Base-by-base conservation (phyloP, 2,329 filamentous ascomycete species). In the Microthyrium microscopicum region DNA sequence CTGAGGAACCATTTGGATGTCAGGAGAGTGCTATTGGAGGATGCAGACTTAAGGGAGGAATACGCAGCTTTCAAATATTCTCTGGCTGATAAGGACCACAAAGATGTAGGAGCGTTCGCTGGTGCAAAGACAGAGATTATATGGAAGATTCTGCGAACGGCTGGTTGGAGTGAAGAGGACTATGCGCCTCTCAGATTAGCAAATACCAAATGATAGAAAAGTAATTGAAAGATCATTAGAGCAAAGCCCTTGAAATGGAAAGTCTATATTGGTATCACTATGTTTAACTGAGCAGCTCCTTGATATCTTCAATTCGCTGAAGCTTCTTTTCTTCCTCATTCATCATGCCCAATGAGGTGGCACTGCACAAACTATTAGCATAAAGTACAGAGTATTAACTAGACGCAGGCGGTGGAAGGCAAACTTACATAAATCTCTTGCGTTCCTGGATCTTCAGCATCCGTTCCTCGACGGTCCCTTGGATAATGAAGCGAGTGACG, bases 291-390 rank as follows among this genome's bases (percentile, higher is more conserved):
- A 98, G 66, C 44, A 98, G 60, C 55, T 94, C 80, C 55, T 78
- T 87, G 43, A 95, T 84, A 56, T 98, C 89, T 53, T 94, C 87
- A 41, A 95, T 85, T 25, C 83, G 66, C 52, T 89, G 79, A 40
- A 83, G 62, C 50, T 76, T 83, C 67, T 89, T 93, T 55, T 94
- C 85, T 42, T 94, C 85, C 40, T 94, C 84, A 35, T 67, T 78
- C 72, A 93, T 91, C 73, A 98, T 87, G 1, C 89, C 89, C 21
- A 98, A 59, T 0, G 81, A 89, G 12, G 80, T 85, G n/a, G 89
- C 89, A 58, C 85, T 92, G 43, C 53, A 56, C 16, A 26, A 13
- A n/a, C n/a, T 5, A 36, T 56, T 44, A 58, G 47, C 37, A 39
- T 27, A 16, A 27, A 26, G 20, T 17, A 28, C 17, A 6, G 34